Evolutionary conservation across 768 basidiomycete species (phyloP), one percentile per base, ranked within the genome.

Genomic region (Leucogyrophana mollusca): DNA sequence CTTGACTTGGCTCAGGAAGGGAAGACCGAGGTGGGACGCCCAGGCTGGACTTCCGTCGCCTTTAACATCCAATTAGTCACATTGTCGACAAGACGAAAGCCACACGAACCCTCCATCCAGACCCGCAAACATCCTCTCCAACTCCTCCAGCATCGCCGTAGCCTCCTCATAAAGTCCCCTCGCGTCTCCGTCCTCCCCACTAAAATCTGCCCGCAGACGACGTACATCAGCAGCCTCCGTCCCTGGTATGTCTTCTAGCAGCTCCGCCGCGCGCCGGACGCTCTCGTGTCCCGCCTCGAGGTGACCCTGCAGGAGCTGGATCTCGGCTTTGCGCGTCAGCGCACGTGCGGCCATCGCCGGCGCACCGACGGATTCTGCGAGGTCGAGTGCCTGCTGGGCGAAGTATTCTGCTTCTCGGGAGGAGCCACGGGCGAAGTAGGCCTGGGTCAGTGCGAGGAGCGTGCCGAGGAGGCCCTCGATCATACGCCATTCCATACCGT

Each of bases 321-420:
- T 71, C 52, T 94, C 89, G 3, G 79, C 87, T 43, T 81, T 78
- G 54, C 77, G 72, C 0, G 83, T 73, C 22, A 85, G 64, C 0
- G 90, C 88, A 8, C 87, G 78, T 17, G 83, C 79, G 6, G 76
- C 62, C 56, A 89, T 67, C 0, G 80, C 74, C 13, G 85, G 81
- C 0, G 85, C 79, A 49, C 83, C 83, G 9, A 92, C 61, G 5
- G 85, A 73, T 38, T 74, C 69, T 0, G 91, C 89, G 1, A 97
- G 69, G 16, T 83, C 80, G n/a, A 76, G 69, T 1, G 87, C 88
- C 58, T 92, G 86, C 33, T 85, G 73, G 0, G 85, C 74, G 59
- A 93, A 95, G 56, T 87, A 94, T 50, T 90, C 84, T 2, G 90
- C 84, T 56, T 94, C 92, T 17, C 87, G 79, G 3, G 84, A 79